Base-by-base conservation (phyloP, 2,329 filamentous ascomycete genomes). In the Stachybotrys chlorohalonatus region DNA sequence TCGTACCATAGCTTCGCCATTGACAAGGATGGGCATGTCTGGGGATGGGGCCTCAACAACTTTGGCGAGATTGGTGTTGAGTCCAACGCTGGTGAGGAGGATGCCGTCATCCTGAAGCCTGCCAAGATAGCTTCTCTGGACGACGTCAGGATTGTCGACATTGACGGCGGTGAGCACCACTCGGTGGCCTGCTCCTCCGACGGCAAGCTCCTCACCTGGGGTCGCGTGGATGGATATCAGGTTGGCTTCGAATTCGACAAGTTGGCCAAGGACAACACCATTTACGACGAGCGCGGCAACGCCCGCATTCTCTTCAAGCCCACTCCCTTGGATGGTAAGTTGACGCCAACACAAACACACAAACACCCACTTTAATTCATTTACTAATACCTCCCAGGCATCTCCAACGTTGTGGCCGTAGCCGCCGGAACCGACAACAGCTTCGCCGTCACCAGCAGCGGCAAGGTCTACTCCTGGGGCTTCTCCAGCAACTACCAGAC, bases 11-110 rank as follows among this genome's bases (percentile, higher is more conserved):
- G 85, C 62, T 93, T 95, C 62, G 89, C 89, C 16, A 77, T 95
- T 50, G 83, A 87, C 69, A 79, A 81, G 55, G 79, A 82, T 13
- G 88, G 85, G 46, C 78, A 81, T 32, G 86, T 93, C 36, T 94
- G 84, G 71, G 82, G 85, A 0, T 95, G 90, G 90, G 90, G 91
- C 30, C 75, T 93, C 32, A 95, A 95, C 78, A 91, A 88, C 71
- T 95, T 89, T 69, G 88, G 86, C 58, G 86, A 95, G 73, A 89
- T 88, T 15, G 90, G 74, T 5, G 82, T 88, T 52, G 75, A 76
- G 52, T 75, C 79, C 53, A 79, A 88, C 55, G 75, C 73, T 42
- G 68, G 74, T 17, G 68, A 71, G 56, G 70, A 77, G 16, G 80
- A 81, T 31, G 85, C 84, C 53, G 89, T 86, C 57, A 80, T 95